Evolutionary conservation across 768 basidiomycete species (phyloP).

Genomic region (Rhizopogon rudus): DNA sequence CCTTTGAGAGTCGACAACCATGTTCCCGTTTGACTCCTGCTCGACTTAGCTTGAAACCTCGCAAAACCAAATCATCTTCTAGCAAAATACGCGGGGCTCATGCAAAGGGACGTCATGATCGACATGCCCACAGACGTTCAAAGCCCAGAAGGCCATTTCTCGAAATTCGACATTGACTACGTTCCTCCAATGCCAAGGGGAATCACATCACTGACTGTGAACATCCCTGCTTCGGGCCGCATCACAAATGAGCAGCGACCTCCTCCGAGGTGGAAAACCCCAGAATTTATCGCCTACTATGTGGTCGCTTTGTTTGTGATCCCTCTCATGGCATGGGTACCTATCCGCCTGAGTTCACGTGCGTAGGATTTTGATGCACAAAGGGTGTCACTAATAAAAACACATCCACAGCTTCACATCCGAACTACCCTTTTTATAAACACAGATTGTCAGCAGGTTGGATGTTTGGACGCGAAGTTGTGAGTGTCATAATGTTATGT

Average conservation of each 20-base stretch:
- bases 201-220: conserved; percentile 48
- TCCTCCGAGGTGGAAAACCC: conserved; percentile 67
- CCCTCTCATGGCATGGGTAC: conserved; percentile 73
- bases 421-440: conserved; percentile 64
- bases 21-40: not conserved
- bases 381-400: not conserved
- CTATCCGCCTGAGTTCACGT: conserved; percentile 71
- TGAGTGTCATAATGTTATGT: conserved; percentile 34
- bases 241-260: conserved; percentile 22
- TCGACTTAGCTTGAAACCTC: not conserved
- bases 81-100: conserved; percentile 6
- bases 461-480: conserved; percentile 75
- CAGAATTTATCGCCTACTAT: conserved; percentile 79
- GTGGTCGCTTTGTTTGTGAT: conserved; percentile 54
- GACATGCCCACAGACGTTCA: conserved; percentile 34
- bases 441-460: conserved; percentile 65
- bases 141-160: conserved; percentile 2
- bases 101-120: conserved; percentile 24
- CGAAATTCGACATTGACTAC: conserved; percentile 14
- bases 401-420: conserved; percentile 51
- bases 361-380: conserved; percentile 28
- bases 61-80: not conserved
- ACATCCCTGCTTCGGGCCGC: conserved; percentile 40
- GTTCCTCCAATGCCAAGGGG: conserved; percentile 16
- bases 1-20: not conserved